Conservation (phyloP, 371 early-diverging fungal genomes). For the Basidiobolus meristosporus region DNA sequence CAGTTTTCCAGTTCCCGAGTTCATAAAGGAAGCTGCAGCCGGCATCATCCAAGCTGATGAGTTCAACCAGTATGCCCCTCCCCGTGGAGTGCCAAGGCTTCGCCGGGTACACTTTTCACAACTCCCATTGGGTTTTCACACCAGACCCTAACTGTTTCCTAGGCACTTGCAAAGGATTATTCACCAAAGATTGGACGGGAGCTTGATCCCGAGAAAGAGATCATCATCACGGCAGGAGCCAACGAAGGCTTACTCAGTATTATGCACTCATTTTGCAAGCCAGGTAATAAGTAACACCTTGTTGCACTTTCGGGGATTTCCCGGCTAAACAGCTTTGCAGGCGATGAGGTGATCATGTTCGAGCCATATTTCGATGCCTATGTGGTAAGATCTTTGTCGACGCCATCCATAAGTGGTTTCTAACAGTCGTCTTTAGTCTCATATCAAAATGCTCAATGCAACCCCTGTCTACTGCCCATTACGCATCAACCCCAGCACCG, state of each 20-base stretch:
- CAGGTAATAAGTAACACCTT: slow-evolving; percentile 1
- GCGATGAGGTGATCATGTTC: slow-evolving; percentile 79
- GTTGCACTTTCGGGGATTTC: not conserved
- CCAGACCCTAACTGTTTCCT: not conserved
- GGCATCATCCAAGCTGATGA: slow-evolving; percentile 35
- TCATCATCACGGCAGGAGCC: slow-evolving; percentile 82
- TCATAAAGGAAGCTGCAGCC: slow-evolving; percentile 63
- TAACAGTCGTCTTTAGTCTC: slow-evolving; percentile 19
- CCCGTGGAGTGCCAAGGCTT: slow-evolving; percentile 61
- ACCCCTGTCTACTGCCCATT: slow-evolving; percentile 70
- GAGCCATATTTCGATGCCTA: slow-evolving; percentile 92
- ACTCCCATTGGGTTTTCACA: not conserved
- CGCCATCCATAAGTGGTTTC: not conserved
- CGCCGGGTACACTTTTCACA: slow-evolving; percentile 18
- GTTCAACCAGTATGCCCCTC: slow-evolving; percentile 73
- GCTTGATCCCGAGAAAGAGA: slow-evolving; percentile 62
- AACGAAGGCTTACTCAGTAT: slow-evolving; percentile 50
- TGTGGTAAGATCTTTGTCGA: slow-evolving; percentile 24
- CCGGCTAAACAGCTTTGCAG: slow-evolving; percentile 29
- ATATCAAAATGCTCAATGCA: slow-evolving; percentile 78
- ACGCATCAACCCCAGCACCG: slow-evolving; percentile 24
- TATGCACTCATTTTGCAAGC: too few relatives aligned
- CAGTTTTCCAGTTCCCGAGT: slow-evolving; percentile 73
- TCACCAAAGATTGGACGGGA: slow-evolving; percentile 30
- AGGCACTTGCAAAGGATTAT: slow-evolving; percentile 64